Percentiles rank a stretch among this genome's conserved stretches.
Evolutionary conservation across 2,329 filamentous ascomycete species (phyloP).

Genomic region (Magnaporthiopsis incrustans): DNA sequence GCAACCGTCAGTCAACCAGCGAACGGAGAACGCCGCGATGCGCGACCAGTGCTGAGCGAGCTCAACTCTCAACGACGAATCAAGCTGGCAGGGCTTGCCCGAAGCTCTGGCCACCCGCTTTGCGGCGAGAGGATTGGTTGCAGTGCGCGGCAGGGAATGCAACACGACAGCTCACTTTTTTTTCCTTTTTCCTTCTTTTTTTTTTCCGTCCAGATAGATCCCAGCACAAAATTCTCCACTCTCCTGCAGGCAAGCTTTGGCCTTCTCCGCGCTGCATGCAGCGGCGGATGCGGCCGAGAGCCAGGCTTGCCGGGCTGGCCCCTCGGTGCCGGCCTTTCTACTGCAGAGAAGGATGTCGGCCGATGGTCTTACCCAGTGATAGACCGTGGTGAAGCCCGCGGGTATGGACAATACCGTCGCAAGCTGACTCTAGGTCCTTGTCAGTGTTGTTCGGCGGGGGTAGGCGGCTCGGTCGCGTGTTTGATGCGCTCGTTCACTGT

Average conservation of each 20-base stretch:
- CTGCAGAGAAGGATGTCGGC: background rate
- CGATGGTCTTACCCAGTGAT: background rate
- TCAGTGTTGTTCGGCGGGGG: background rate
- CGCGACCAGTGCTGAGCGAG: too few species aligned
- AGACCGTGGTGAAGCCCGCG: background rate
- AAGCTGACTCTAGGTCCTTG: background rate
- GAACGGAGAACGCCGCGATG: too few species aligned
- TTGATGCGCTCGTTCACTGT: background rate
- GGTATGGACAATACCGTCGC: background rate
- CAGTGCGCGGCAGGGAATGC: background rate
- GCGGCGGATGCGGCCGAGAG: background rate
- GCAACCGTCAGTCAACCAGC: background rate
- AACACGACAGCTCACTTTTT: background rate
- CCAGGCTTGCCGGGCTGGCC: background rate
- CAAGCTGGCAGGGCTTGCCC: too few species aligned
- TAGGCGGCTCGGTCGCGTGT: background rate
- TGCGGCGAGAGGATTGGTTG: background rate
- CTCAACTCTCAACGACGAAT: too few species aligned
- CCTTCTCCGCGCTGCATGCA: background rate
- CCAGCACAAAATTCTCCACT: background rate
- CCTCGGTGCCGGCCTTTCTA: background rate
- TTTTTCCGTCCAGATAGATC: background rate
- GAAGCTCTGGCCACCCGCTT: background rate
- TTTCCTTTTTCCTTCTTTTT: background rate
- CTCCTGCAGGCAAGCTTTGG: background rate